These are phyloP conservation scores for Pisolithus thermaeus DNA, from an alignment of 1,284 basidiomycete species.

Conservation along the genomic window DNA sequence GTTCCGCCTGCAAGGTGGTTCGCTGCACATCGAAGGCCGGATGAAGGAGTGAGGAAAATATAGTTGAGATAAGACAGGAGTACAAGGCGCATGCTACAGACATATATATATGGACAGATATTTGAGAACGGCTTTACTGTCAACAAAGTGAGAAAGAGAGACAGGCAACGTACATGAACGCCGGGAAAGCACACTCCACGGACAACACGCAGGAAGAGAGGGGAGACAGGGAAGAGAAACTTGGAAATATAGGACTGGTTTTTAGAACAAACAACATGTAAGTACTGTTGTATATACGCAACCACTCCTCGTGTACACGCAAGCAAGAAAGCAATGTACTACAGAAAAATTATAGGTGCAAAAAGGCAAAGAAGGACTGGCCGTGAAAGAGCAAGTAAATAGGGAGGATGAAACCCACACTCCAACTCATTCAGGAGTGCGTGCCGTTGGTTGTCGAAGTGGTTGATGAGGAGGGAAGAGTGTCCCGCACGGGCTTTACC, in stretches of 20 bases:
- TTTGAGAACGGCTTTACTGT: neutral
- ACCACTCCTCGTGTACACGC: slow-evolving; percentile 1
- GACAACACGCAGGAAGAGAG: slow-evolving; percentile 1
- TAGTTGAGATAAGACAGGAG: slow-evolving; percentile 5
- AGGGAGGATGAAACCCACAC: slow-evolving; percentile 4
- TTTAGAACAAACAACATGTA: slow-evolving; percentile 1
- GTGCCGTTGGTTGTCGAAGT: slow-evolving; percentile 18
- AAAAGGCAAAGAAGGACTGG: slow-evolving; percentile 13
- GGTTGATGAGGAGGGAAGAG: slow-evolving; percentile 30
- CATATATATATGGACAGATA: slow-evolving; percentile 5
- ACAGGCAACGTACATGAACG: neutral
- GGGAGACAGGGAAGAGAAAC: slow-evolving; percentile 8
- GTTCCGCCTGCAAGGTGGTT: neutral
- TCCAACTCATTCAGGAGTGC: slow-evolving; percentile 8
- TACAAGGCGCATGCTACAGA: slow-evolving; percentile 14
- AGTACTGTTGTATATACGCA: slow-evolving; percentile 1
- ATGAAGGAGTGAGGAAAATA: neutral
- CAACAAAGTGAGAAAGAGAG: neutral
- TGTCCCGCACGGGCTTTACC: slow-evolving; percentile 59
- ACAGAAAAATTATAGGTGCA: slow-evolving; percentile 25
- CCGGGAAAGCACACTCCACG: neutral
- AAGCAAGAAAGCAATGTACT: slow-evolving; percentile 20
- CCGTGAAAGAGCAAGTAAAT: slow-evolving; percentile 13
- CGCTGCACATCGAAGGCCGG: neutral
- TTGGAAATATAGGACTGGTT: slow-evolving; percentile 5